Evolutionary conservation across 805 yeast species (phyloP).

Genomic region (Cyberlindnera euphorbiae): DNA sequence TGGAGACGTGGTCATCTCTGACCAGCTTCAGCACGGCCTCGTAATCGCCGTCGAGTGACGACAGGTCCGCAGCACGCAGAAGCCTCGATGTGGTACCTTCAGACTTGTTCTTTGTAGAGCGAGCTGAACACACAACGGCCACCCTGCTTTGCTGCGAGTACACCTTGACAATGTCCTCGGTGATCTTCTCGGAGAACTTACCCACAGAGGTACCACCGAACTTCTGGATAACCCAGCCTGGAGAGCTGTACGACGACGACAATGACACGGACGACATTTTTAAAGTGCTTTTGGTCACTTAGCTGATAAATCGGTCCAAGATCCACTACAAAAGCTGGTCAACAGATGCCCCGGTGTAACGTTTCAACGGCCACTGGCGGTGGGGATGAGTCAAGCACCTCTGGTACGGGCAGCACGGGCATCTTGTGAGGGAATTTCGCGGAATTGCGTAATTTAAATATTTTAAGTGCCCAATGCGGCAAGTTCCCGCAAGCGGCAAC

Average conservation of each 20-base stretch:
- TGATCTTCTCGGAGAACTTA: conserved; percentile 82
- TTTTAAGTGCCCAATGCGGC: no score
- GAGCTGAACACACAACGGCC: conserved; percentile 94
- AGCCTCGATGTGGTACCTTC: conserved; percentile 95
- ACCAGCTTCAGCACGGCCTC: conserved; percentile 57
- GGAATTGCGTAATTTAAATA: neutral
- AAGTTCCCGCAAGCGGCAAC: no score
- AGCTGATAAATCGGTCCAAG: no score
- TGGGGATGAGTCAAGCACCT: neutral
- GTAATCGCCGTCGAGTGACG: conserved; percentile 58
- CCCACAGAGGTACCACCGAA: conserved; percentile 98
- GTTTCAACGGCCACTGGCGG: neutral
- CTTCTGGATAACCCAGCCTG: conserved; percentile 79
- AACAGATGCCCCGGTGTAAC: no score
- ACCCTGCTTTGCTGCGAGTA: conserved; percentile 60
- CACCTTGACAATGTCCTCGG: conserved; percentile 73
- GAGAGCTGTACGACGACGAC: conserved; percentile 13
- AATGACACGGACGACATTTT: conserved; percentile 18
- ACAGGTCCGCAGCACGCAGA: conserved; percentile 76
- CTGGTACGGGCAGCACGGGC: no score
- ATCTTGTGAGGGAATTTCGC: neutral
- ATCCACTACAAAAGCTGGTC: no score
- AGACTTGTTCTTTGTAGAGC: conserved; percentile 84
- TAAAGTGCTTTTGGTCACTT: neutral
- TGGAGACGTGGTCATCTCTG: conserved; percentile 70